A percentile compares a stretch with the other conserved stretches of the same genome.
These are phyloP conservation scores for Fusarium subglutinans DNA, from an alignment of 2,329 filamentous ascomycete genomes.

Conservation along the genomic window DNA sequence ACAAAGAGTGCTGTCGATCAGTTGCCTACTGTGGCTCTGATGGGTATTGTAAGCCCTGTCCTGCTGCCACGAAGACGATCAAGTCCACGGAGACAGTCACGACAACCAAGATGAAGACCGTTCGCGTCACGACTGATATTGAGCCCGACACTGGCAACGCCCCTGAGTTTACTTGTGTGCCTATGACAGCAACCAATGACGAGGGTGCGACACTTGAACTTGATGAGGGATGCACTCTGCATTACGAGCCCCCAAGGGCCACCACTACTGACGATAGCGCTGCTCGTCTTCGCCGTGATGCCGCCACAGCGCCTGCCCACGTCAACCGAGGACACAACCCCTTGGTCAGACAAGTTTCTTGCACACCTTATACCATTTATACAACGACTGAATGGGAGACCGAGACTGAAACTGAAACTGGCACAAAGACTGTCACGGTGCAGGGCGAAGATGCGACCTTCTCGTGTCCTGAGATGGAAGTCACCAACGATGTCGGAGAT, in stretches of 20 bases:
- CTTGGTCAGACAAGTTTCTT: background rate
- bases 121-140: background rate
- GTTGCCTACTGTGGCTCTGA: slow-evolving; percentile 1
- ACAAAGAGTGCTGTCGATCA: background rate
- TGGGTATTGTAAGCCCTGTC: slow-evolving; percentile 6
- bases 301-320: fast-evolving
- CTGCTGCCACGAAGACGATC: background rate
- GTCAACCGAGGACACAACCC: background rate
- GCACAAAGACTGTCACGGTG: background rate
- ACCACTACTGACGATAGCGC: background rate
- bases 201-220: background rate
- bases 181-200: slow-evolving; percentile 10
- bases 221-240: background rate
- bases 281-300: background rate
- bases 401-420: background rate
- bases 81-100: slow-evolving; percentile 1
- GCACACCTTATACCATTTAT: background rate
- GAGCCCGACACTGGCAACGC: slow-evolving; percentile 12
- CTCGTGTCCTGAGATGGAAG: slow-evolving; percentile 15
- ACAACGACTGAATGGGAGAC: background rate
- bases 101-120: background rate
- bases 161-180: background rate
- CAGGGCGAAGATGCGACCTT: slow-evolving; percentile 1
- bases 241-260: background rate
- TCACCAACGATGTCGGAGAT: slow-evolving; percentile 1